Percentiles rank a stretch among this genome's conserved stretches.
Evolutionary conservation across 1,139 yeast genomes (phyloP).

Genomic region (Taiozyma sp.): DNA sequence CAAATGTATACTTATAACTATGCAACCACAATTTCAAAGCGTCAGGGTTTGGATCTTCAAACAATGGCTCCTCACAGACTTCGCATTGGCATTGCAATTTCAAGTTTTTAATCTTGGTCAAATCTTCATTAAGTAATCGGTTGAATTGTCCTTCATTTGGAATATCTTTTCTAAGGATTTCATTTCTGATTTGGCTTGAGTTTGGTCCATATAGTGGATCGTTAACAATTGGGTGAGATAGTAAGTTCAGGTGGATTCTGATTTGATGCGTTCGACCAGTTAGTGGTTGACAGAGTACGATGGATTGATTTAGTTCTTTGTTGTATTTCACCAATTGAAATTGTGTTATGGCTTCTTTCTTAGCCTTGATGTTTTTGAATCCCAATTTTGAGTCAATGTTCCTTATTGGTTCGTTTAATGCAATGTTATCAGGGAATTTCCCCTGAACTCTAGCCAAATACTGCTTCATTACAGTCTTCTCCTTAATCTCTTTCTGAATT

Average conservation of each 20-base stretch:
- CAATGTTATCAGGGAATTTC: slow-evolving; percentile 40
- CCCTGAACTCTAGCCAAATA: slow-evolving; percentile 65
- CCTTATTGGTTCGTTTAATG: slow-evolving; percentile 57
- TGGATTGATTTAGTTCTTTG: slow-evolving; percentile 32
- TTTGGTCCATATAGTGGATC: slow-evolving; percentile 47
- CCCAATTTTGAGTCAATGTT: slow-evolving; percentile 65
- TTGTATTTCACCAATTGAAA: slow-evolving; percentile 32
- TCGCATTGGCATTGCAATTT: slow-evolving; percentile 34
- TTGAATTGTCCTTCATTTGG: slow-evolving; percentile 65
- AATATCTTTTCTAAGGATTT: slow-evolving; percentile 37
- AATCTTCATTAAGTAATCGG: slow-evolving; percentile 38
- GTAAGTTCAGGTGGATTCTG: slow-evolving; percentile 59
- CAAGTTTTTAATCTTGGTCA: slow-evolving; percentile 13
- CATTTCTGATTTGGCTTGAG: slow-evolving; percentile 2
- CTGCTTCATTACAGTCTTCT: slow-evolving; percentile 36
- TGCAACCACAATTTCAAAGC: slow-evolving; percentile 50
- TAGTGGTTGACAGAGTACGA: slow-evolving; percentile 59
- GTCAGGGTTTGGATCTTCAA: slow-evolving; percentile 33
- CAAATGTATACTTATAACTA: slow-evolving; percentile 44
- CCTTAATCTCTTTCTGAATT: slow-evolving; percentile 40
- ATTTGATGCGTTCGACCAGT: slow-evolving; percentile 82
- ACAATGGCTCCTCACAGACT: slow-evolving; percentile 40
- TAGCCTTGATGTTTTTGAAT: slow-evolving; percentile 16
- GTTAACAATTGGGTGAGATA: slow-evolving; percentile 65
- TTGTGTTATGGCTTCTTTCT: slow-evolving; percentile 35